Evolutionary conservation across 1,284 basidiomycete species (phyloP).

Genomic region (Mycena sp.): DNA sequence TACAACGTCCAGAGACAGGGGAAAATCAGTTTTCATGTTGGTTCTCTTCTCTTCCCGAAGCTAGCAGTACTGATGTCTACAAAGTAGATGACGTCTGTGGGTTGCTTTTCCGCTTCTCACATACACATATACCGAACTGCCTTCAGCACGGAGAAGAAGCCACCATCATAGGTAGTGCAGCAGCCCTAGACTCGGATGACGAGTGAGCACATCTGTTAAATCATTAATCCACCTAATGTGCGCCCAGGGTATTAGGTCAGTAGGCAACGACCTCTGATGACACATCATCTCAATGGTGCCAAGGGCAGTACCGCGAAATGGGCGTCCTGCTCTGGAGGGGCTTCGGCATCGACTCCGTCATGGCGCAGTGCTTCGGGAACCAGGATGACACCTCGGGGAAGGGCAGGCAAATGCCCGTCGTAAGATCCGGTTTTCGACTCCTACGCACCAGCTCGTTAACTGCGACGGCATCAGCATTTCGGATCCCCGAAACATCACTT

Average conservation of each 20-base stretch:
- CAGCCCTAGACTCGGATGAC: slow-evolving; percentile 84
- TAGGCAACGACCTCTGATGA: too few species aligned
- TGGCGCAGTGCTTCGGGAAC: slow-evolving; percentile 92
- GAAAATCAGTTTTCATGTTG: slow-evolving; percentile 93
- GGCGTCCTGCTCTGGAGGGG: slow-evolving; percentile 92
- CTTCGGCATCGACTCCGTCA: slow-evolving; percentile 76
- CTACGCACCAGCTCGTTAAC: slow-evolving; percentile 2
- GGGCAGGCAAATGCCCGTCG: slow-evolving; percentile 90
- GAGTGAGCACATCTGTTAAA: slow-evolving; percentile 67
- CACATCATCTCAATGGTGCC: background rate
- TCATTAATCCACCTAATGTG: background rate
- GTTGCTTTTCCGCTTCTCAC: slow-evolving; percentile 36
- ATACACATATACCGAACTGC: background rate
- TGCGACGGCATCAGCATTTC: slow-evolving; percentile 71
- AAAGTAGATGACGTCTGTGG: slow-evolving; percentile 79
- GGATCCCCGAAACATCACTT: slow-evolving; percentile 88
- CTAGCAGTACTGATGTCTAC: slow-evolving; percentile 1
- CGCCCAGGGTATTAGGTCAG: slow-evolving; percentile 75
- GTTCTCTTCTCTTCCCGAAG: slow-evolving; percentile 39
- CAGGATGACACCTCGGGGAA: slow-evolving; percentile 85
- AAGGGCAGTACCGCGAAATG: slow-evolving; percentile 89
- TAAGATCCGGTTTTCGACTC: slow-evolving; percentile 45
- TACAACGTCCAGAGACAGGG: slow-evolving; percentile 95
- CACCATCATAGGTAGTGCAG: slow-evolving; percentile 89
- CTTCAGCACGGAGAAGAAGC: slow-evolving; percentile 90